Conservation (phyloP, 2,329 filamentous ascomycete genomes). For the Pleurostoma richardsiae region DNA sequence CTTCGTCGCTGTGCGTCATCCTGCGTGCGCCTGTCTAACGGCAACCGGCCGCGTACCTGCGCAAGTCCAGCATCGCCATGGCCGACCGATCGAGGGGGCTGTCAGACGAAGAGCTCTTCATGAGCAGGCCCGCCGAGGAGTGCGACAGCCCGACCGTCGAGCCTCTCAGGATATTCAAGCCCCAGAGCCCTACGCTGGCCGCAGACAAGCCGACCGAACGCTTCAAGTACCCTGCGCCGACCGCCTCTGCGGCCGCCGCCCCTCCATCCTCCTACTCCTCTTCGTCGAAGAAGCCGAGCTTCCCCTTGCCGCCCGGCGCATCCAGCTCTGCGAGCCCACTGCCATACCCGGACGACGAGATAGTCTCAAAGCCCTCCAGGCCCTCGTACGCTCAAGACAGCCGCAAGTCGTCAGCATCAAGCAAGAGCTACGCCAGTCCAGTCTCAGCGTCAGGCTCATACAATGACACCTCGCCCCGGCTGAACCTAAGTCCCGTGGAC, state of each 20-base stretch:
- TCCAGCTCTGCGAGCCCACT: slow-evolving; percentile 64
- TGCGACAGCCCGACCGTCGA: slow-evolving; percentile 74
- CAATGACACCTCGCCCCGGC: slow-evolving; percentile 47
- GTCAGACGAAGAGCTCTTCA: slow-evolving; percentile 79
- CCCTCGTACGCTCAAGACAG: slow-evolving; percentile 39
- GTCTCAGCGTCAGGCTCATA: slow-evolving; percentile 28
- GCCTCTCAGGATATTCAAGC: slow-evolving; percentile 80
- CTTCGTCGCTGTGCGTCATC: background rate
- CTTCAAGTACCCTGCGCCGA: slow-evolving; percentile 47
- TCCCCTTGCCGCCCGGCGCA: slow-evolving; percentile 62
- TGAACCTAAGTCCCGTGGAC: slow-evolving; percentile 51
- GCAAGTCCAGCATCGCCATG: slow-evolving; percentile 15
- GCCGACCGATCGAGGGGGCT: slow-evolving; percentile 57
- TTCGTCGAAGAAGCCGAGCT: slow-evolving; percentile 47
- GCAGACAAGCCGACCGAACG: slow-evolving; percentile 28
- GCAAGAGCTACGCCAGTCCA: slow-evolving; percentile 22
- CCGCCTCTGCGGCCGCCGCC: slow-evolving; percentile 22
- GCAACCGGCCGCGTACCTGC: slow-evolving; percentile 11
- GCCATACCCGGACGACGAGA: slow-evolving; percentile 69
- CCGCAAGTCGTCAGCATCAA: slow-evolving; percentile 22
- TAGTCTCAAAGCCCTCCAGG: slow-evolving; percentile 27
- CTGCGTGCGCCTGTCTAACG: background rate
- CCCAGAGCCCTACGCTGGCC: slow-evolving; percentile 57
- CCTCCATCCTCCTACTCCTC: slow-evolving; percentile 13
- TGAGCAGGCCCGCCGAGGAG: slow-evolving; percentile 52